Conservation (phyloP, 495 filamentous ascomycete genomes). For the Venustampulla echinocandica region DNA sequence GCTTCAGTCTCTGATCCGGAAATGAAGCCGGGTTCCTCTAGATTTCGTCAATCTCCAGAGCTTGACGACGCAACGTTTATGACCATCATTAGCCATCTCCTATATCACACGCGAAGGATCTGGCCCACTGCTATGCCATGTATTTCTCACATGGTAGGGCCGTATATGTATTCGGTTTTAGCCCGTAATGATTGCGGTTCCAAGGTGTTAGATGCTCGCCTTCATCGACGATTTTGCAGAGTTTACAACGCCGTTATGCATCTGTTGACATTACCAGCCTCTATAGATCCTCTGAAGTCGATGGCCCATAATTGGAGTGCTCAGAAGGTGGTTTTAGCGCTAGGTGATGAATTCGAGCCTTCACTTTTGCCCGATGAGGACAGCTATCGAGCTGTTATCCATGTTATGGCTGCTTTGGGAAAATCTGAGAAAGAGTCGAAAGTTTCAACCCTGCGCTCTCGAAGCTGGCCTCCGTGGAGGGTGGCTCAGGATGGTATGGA, state of each 20-base stretch:
- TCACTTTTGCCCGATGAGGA: conserved; percentile 13
- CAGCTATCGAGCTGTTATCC: conserved; percentile 18
- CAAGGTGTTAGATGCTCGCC: background rate
- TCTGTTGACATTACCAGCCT: conserved; percentile 14
- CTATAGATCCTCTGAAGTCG: conserved; percentile 16
- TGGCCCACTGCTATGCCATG: conserved; percentile 18
- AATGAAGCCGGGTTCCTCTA: too few species aligned
- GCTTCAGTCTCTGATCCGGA: background rate
- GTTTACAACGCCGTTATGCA: conserved; percentile 12
- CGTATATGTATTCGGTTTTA: conserved; percentile 3
- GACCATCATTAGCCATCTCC: conserved; percentile 9
- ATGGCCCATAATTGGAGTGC: conserved; percentile 21
- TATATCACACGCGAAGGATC: conserved; percentile 20
- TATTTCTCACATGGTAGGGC: conserved; percentile 8
- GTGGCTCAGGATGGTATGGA: conserved; percentile 24
- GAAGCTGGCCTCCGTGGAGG: conserved; percentile 25
- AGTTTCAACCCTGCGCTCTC: conserved; percentile 7
- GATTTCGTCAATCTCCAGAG: background rate
- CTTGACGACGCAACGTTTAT: conserved; percentile 1
- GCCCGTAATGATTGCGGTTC: background rate
- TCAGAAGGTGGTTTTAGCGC: conserved; percentile 17
- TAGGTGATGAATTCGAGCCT: conserved; percentile 13
- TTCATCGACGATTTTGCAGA: conserved; percentile 4
- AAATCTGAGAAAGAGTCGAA: conserved; percentile 18
- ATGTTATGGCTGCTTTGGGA: conserved; percentile 16